Base-by-base conservation (phyloP, 2,329 filamentous ascomycete genomes). In the Drechslerella dactyloides region DNA sequence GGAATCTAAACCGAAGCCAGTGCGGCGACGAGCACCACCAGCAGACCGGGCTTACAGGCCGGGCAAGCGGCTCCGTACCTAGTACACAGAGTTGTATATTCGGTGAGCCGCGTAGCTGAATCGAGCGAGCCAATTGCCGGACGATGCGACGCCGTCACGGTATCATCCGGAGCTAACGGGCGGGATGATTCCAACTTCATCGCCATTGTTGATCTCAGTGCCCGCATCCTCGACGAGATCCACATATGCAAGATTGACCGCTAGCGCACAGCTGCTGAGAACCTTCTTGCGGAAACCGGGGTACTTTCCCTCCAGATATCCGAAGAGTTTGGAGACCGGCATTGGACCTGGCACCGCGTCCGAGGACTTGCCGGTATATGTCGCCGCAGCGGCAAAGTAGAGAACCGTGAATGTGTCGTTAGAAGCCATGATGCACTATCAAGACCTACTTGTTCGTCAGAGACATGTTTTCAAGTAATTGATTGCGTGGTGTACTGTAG, bases 111-210 rank as follows among this genome's bases (percentile, higher is more conserved):
- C 37, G 30, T 7, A 63, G 17, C 30, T 33, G 17, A 13, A 10
- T 1, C 54, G 2, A 17, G 46, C 35, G 19, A 24, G 4, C 23
- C 21, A 21, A 21, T 27, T 2, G 1, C n/a, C 5, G 15, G 19
- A 21, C 13, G 40, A 4, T 46, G 15, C 19, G 19, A 27, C 21
- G 51, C 3, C 21, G 13, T 69, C 37, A n/a, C n/a, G n/a, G n/a
- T n/a, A 55, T 84, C 79, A 94, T 2, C 91, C 91, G 40, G 91
- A 92, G 82, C 91, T 96, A 75, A 96, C 91, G 8, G 91, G 91
- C 35, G 91, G 91, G 65, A 96, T 93, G 37, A 96, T 89, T 46
- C 89, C 91, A 62, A 96, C 90, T 81, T 96, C 91, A 78, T 96
- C 91, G 27, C 88, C 90, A 73, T 86, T 86, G 57, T 86, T 80